Base-by-base conservation (phyloP, 768 basidiomycete genomes). In the Mycena indigotica region DNA sequence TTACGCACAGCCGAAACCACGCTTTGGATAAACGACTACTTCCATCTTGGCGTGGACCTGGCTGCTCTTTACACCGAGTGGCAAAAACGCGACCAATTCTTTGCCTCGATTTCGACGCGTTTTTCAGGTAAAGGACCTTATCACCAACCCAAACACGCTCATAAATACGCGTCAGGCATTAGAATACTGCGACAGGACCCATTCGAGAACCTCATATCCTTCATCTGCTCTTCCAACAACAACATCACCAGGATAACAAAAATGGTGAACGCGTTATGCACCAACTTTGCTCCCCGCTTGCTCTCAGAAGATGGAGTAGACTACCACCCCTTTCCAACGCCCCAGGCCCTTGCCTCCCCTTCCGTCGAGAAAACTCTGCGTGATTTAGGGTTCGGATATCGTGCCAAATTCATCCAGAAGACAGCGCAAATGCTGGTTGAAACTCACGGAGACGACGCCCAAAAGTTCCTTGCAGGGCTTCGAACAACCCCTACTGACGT, bases 221-320 rank as follows among this genome's bases (percentile, higher is more conserved):
- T 98, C 75, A 97, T 99, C 62, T 98, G 96, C 69, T 97, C 95
- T 2, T 92, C 93, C 2, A 98, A 98, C 67, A 98, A 98, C 71
- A 95, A 98, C 65, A 98, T 99, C 50, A 74, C 85, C 4, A 90
- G 97, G 5, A 99, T 99, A 65, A 90, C 93, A 16, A 91, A 89
- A 56, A 95, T 98, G 89, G 86, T 98, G 26, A 88, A 92, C 59
- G 80, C 83, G 19, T 82, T 98, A 15, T 93, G 91, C 70, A 80
- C 73, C 17, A 79, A 89, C 21, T 97, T 86, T 67, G 94, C 94
- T 1, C 78, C 84, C 13, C 75, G 84, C 23, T 75, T 95, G 16
- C 69, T 95, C 26, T 79, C 83, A 2, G 72, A 77, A 57, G 57
- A 63, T 39, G 57, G 63, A 13, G 55, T 57, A 2, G 52, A 69